Evolutionary conservation across 805 yeast genomes (phyloP), one percentile per base, ranked within the genome.

Genomic region (Starmerella kuoi): DNA sequence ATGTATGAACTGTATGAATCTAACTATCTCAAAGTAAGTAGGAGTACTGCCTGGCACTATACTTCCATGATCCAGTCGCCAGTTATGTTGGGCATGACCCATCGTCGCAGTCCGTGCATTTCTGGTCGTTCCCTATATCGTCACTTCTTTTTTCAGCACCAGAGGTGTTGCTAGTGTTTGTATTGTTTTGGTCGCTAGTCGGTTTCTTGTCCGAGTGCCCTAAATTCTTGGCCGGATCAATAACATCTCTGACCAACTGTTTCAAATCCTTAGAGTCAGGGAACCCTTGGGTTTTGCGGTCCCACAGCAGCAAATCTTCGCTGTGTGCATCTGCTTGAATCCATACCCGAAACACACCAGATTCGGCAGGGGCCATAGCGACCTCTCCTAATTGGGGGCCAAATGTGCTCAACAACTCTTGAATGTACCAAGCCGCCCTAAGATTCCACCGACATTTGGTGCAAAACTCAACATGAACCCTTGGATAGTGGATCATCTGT

Each of bases 401-500:
- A 59, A 84, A 86, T 0, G 95, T 86, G 54, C 80, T 84, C n/a
- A 85, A 61, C 1, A 86, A 63, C 59, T 85, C 95, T 57, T 82
- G 94, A 25, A 76, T 64, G 52, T 83, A 83, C 95, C 95, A 86
- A 0, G 83, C 70, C 2, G 95, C 93, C 11, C 95, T 64, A 36
- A 83, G 70, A 53, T 81, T 80, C 95, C 95, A 85, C 54, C 80
- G 79, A 65, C 95, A 85, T 55, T 72, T 74, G 30, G 80, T 79
- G 57, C 95, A 85, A 61, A 78, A 85, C 50, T 73, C 69, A 32
- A 85, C 83, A 4, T 74, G 63, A 2, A 85, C 72, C 34, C 75
- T 64, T 2, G 93, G 91, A 45, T 67, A 75, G 24, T 47, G 45
- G 24, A 45, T 25, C 49, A 48, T 49, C 28, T 25, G 28, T 14